These are phyloP conservation scores for Suhomyces atakaporum DNA, from an alignment of 1,139 yeast species.

Conservation along the genomic window DNA sequence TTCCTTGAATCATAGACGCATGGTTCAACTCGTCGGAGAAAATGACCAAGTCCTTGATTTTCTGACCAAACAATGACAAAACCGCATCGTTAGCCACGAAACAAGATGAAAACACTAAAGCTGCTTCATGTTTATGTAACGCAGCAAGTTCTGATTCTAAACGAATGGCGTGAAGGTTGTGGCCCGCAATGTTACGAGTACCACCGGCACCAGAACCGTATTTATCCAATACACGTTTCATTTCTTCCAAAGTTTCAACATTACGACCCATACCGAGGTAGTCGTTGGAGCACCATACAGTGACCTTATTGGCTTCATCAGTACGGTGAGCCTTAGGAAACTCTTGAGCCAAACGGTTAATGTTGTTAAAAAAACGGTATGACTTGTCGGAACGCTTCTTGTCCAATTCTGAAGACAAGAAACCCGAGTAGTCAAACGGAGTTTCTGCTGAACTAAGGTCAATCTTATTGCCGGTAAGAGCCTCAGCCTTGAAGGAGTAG, in stretches of 20 bases:
- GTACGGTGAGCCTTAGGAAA: constrained; percentile 91
- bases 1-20: constrained; percentile 97
- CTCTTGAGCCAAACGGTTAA: constrained; percentile 90
- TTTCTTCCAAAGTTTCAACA: constrained; percentile 66
- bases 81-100: constrained; percentile 97
- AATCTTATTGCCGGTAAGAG: constrained; percentile 31
- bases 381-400: constrained; percentile 86
- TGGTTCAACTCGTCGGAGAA: constrained; percentile 93
- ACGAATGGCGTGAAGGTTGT: constrained; percentile 81
- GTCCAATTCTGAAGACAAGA: constrained; percentile 61
- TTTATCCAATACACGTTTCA: constrained; percentile 79
- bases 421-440: constrained; percentile 65
- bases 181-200: constrained; percentile 98
- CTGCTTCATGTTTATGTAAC: constrained; percentile 92
- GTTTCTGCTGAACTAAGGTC: constrained; percentile 42
- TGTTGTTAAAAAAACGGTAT: constrained; percentile 93
- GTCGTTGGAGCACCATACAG: constrained; percentile 99
- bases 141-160: constrained; percentile 87
- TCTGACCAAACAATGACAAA: constrained; percentile 87
- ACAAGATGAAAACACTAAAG: constrained; percentile 92
- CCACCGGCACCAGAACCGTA: constrained; percentile 99
- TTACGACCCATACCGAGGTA: constrained; percentile 94
- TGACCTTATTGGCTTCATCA: constrained; percentile 75
- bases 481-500: constrained; percentile 34
- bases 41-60: constrained; percentile 83